Conservation (phyloP, 768 basidiomycete species). For the Macrolepiota dolichaula region DNA sequence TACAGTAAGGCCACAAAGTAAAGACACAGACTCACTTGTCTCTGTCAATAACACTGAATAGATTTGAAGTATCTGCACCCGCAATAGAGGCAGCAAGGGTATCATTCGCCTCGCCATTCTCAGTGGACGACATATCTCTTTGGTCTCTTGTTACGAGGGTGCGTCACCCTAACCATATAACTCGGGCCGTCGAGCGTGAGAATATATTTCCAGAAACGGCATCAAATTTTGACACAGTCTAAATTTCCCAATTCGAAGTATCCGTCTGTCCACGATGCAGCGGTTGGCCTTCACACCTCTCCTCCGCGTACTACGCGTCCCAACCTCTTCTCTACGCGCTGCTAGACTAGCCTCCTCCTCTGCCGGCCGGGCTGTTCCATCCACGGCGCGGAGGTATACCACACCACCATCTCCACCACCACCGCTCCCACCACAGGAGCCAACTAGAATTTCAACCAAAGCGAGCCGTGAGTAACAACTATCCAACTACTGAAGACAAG, state of each 20-base stretch:
- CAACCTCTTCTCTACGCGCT: background rate
- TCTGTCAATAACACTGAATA: constrained; percentile 60
- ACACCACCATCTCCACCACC: background rate
- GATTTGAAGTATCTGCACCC: constrained; percentile 48
- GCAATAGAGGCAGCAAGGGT: constrained; percentile 44
- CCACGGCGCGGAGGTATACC: background rate
- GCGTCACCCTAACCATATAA: background rate
- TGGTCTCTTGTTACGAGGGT: too few relatives aligned
- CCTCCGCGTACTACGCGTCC: constrained; percentile 28
- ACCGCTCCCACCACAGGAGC: constrained; percentile 4
- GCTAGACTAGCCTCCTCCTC: background rate
- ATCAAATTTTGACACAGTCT: background rate
- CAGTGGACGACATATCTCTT: background rate
- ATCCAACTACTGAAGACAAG: background rate
- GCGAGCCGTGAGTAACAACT: constrained; percentile 4
- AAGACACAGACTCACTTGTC: constrained; percentile 51
- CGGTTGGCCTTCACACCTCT: constrained; percentile 19
- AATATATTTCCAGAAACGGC: background rate
- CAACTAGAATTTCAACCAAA: constrained; percentile 21
- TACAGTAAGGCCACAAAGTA: background rate
- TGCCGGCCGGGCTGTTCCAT: background rate
- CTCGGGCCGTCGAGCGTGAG: background rate
- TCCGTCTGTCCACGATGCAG: constrained; percentile 7
- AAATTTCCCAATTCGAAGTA: background rate
- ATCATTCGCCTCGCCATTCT: constrained; percentile 18